A percentile compares a stretch with the other conserved stretches of the same genome.
These are phyloP conservation scores for Alternaria incomplexa DNA, from an alignment of 2,329 filamentous ascomycete genomes.

Conservation along the genomic window DNA sequence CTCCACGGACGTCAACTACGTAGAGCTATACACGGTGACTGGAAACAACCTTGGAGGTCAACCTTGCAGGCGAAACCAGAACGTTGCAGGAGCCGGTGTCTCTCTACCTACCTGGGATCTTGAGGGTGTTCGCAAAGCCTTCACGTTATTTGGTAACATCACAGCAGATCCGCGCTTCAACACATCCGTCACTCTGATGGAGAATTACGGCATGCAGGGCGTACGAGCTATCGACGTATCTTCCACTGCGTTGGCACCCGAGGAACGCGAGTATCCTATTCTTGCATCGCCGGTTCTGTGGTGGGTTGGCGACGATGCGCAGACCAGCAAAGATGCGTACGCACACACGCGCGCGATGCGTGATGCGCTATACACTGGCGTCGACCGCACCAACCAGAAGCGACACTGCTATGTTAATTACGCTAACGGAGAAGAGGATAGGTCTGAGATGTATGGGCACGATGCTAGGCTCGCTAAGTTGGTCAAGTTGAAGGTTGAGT, in stretches of 20 bases:
- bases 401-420: constrained; percentile 44
- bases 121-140: constrained; percentile 19
- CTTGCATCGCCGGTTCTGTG: constrained; percentile 20
- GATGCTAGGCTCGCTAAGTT: constrained; percentile 34
- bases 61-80: constrained; percentile 17
- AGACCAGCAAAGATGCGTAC: constrained; percentile 16
- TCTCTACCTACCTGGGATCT: constrained; percentile 26
- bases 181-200: constrained; percentile 20
- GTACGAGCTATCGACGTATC: constrained; percentile 12
- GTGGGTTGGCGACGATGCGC: constrained; percentile 19
- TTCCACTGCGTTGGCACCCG: constrained; percentile 18
- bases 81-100: constrained; percentile 18
- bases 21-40: constrained; percentile 22
- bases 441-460: constrained; percentile 40
- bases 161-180: constrained; percentile 27
- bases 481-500: constrained; percentile 33
- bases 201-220: constrained; percentile 30
- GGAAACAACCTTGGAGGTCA: constrained; percentile 18
- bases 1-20: constrained; percentile 16
- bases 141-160: constrained; percentile 22
- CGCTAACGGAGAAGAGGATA: constrained; percentile 36
- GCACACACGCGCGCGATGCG: constrained; percentile 12
- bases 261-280: constrained; percentile 44
- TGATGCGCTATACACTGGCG: constrained; percentile 17
- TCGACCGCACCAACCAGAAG: constrained; percentile 13